Evolutionary conservation across 1,284 basidiomycete species (phyloP), one percentile per base, ranked within the genome.

Genomic region (Takashimella koratensis): DNA sequence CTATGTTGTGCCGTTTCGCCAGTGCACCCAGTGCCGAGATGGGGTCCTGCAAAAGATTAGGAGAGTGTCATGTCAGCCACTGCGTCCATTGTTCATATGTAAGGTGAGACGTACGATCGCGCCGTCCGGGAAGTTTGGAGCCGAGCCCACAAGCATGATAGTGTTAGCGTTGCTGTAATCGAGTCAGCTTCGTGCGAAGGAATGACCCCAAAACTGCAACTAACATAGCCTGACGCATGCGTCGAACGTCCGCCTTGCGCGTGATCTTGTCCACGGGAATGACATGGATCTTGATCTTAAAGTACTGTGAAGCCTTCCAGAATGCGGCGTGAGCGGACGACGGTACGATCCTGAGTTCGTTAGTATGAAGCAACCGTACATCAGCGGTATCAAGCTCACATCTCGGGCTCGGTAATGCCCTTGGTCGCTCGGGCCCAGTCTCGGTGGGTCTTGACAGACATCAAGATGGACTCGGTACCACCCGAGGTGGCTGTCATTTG

Each of bases 251-350:
- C 12, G 88, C 93, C 71, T 88, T 84, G 22, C 95, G 85, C 10
- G 91, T 92, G 23, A 79, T 71, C 1, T 81, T 80, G 71, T 98
- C 83, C n/a, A 98, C 87, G 0, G 91, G 90, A 46, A 98, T 84
- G 43, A 83, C 82, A 68, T 93, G 91, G 1, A 96, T 79, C 77
- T 95, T 97, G 79, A 98, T 85, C n/a, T 84, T 84, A 67, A 98
- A 84, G 77, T 97, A 98, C 24, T 85, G 82, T 2, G 84, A 86
- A 3, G 87, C 93, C 74, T 98, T 98, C 79, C 91, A 86, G 70
- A 98, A 98, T 0, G 95, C 95, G 2, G 92, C 92, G 71, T 98
- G 95, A 0, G 88, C 93, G 0, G 90, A 88, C 0, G 82, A 79
- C 0, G 92, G 88, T 6, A 97, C 78, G 57, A 98, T 80, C 80